Evolutionary conservation across 495 filamentous ascomycete genomes (phyloP).

Genomic region (Tuber borchii): DNA sequence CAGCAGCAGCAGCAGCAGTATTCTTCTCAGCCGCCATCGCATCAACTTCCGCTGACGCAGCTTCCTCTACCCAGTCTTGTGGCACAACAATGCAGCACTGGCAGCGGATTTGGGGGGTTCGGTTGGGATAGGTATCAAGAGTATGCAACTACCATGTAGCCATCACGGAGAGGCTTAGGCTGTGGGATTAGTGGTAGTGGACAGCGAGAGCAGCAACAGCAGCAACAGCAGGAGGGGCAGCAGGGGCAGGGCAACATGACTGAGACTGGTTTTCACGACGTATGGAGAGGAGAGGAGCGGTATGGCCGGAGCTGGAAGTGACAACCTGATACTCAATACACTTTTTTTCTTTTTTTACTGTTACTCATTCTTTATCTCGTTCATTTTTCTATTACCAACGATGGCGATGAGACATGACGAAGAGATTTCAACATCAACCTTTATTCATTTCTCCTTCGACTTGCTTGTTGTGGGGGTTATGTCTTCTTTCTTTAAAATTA

Average conservation of each 20-base stretch:
- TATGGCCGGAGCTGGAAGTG: constrained; percentile 16
- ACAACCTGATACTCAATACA: constrained; percentile 9
- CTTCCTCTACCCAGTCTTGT: constrained; percentile 89
- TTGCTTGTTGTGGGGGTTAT: constrained; percentile 15
- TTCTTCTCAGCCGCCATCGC: constrained; percentile 61
- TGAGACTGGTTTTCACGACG: constrained; percentile 33
- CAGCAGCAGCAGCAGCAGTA: constrained; percentile 50
- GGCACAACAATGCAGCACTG: constrained; percentile 72
- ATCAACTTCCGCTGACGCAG: constrained; percentile 63
- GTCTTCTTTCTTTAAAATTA: constrained; percentile 29
- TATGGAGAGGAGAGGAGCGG: constrained; percentile 13
- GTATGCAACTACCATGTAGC: constrained; percentile 59
- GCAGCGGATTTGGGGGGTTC: constrained; percentile 66
- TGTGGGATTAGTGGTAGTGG: not conserved
- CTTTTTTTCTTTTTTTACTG: not conserved
- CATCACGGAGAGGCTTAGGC: constrained; percentile 43
- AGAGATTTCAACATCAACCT: constrained; percentile 10
- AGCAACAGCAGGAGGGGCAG: constrained; percentile 39
- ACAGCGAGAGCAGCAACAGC: constrained; percentile 12
- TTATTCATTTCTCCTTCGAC: constrained; percentile 10
- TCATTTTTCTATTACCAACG: constrained; percentile 3
- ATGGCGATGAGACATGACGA: constrained; percentile 33
- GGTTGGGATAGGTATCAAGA: constrained; percentile 69
- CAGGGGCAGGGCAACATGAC: constrained; percentile 33
- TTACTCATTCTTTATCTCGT: not conserved